Evolutionary conservation across 2,329 filamentous ascomycete genomes (phyloP).

Genomic region (Thermoascus crustaceus): DNA sequence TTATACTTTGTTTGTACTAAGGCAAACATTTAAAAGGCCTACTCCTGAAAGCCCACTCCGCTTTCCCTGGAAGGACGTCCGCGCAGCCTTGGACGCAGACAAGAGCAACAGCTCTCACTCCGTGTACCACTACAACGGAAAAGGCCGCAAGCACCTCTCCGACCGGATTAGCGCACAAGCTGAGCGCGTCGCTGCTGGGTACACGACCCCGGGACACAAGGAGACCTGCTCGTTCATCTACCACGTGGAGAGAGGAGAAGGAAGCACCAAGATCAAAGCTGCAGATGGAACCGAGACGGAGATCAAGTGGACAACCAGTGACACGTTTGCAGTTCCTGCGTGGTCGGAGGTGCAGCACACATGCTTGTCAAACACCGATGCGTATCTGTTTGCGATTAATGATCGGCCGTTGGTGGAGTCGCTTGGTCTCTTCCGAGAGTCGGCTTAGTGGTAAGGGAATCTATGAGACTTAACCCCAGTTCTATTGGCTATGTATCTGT

Average conservation of each 20-base stretch:
- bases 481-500: too few relatives aligned
- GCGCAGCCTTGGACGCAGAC: conserved; percentile 21
- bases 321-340: conserved; percentile 46
- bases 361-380: conserved; percentile 21
- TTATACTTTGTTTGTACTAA: conserved; percentile 43
- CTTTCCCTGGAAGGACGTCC: conserved; percentile 15
- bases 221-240: conserved; percentile 46
- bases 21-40: conserved; percentile 30
- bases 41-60: conserved; percentile 20
- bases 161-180: conserved; percentile 39
- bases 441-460: too few relatives aligned
- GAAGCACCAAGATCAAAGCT: conserved; percentile 31
- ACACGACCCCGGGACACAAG: conserved; percentile 26
- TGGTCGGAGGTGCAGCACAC: conserved; percentile 43
- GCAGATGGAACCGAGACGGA: conserved; percentile 8
- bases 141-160: conserved; percentile 4
- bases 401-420: too few relatives aligned
- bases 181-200: conserved; percentile 31
- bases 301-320: conserved; percentile 39
- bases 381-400: conserved; percentile 45
- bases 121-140: background rate
- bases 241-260: conserved; percentile 42
- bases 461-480: too few relatives aligned
- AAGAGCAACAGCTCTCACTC: conserved; percentile 7
- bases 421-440: too few relatives aligned